Evolutionary conservation across 306 rosid genomes (phyloP).

Genomic region (Corylus heterophylla): DNA sequence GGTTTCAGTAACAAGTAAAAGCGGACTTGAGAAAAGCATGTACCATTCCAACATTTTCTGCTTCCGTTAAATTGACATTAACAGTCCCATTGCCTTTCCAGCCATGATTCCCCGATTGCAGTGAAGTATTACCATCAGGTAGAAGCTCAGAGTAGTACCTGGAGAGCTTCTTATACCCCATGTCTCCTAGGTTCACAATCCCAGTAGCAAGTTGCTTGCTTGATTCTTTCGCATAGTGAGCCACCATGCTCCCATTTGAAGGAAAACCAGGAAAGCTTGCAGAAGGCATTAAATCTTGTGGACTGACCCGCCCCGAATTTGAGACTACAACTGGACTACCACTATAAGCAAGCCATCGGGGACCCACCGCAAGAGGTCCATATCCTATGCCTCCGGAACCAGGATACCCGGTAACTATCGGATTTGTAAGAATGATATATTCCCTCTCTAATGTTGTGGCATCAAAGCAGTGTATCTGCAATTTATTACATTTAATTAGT

Average conservation of each 20-base stretch:
- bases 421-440: slow-evolving; percentile 81
- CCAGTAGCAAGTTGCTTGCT: slow-evolving; percentile 97
- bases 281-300: slow-evolving; percentile 73
- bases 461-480: slow-evolving; percentile 91
- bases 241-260: slow-evolving; percentile 87
- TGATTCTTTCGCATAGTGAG: slow-evolving; percentile 93
- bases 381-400: slow-evolving; percentile 77
- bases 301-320: slow-evolving; percentile 65
- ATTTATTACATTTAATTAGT: slow-evolving; percentile 23
- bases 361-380: slow-evolving; percentile 95
- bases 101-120: slow-evolving; percentile 52
- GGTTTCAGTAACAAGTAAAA: slow-evolving; percentile 18
- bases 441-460: slow-evolving; percentile 74
- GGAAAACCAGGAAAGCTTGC: slow-evolving; percentile 68
- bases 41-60: slow-evolving; percentile 85
- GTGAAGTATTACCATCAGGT: slow-evolving; percentile 60
- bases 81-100: slow-evolving; percentile 57
- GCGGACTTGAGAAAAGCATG: slow-evolving; percentile 24
- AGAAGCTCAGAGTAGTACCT: slow-evolving; percentile 75
- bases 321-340: slow-evolving; percentile 62
- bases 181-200: slow-evolving; percentile 84
- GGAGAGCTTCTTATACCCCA: slow-evolving; percentile 89
- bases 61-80: slow-evolving; percentile 61
- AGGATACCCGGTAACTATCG: slow-evolving; percentile 56
- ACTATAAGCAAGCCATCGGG: slow-evolving; percentile 97